Conservation (phyloP, 192 early-diverging fungal species). For the Coemansia sp. region DNA sequence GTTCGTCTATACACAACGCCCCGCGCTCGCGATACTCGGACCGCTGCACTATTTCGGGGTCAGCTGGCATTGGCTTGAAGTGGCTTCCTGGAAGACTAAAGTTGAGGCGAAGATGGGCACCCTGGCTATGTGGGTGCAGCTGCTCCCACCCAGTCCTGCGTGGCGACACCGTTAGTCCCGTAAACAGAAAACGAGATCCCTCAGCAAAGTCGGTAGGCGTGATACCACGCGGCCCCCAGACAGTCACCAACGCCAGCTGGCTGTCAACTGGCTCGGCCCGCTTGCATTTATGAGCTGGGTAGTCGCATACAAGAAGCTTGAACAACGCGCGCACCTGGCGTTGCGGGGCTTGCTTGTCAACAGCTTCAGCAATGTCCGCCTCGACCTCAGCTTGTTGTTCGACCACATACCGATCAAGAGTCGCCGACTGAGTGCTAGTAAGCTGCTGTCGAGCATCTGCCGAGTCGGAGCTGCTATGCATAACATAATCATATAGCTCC, state of each 20-base stretch:
- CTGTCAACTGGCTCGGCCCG: neutral
- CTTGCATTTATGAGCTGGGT: constrained; percentile 29
- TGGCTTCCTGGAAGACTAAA: constrained; percentile 12
- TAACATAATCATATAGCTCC: constrained; percentile 9
- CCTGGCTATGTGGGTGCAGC: neutral
- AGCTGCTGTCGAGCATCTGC: constrained; percentile 9
- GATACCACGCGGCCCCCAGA: constrained; percentile 37
- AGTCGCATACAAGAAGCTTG: constrained; percentile 45
- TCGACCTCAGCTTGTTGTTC: constrained; percentile 4
- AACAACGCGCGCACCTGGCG: constrained; percentile 32
- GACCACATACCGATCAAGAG: constrained; percentile 1
- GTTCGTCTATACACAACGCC: constrained; percentile 29
- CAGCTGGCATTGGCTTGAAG: constrained; percentile 14
- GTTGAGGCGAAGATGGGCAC: constrained; percentile 19
- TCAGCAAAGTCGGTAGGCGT: constrained; percentile 25
- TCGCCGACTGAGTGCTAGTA: constrained; percentile 5
- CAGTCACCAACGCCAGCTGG: constrained; percentile 25
- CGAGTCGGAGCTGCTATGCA: constrained; percentile 2
- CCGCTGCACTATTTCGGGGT: constrained; percentile 13
- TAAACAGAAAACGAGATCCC: constrained; percentile 29
- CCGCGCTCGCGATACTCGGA: constrained; percentile 27
- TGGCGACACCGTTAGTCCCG: constrained; percentile 23
- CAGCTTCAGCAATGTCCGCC: neutral
- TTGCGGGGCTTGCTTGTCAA: constrained; percentile 16
- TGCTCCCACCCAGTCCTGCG: constrained; percentile 4